Base-by-base conservation (phyloP, 768 basidiomycete genomes). In the Gloeostereum incarnatum region DNA sequence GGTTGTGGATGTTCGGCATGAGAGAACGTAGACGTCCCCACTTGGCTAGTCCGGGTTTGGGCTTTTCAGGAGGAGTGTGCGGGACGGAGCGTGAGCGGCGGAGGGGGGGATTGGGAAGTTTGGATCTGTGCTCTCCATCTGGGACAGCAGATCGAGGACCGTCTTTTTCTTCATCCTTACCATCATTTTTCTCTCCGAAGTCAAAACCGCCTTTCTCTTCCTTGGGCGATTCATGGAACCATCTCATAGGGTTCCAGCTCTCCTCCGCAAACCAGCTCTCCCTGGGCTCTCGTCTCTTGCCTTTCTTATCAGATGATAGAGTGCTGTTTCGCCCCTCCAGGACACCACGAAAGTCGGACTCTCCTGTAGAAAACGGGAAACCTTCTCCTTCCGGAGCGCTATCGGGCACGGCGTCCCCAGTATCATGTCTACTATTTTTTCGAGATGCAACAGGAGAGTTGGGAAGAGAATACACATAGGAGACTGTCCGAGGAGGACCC, bases 401-500 rank as follows among this genome's bases (percentile, higher is more conserved):
- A 31, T 57, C 58, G 29, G 53, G 53, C 22, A 55, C 56, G 23
- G 47, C 27, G 3, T 48, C 45, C 13, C 46, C 51, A 20, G 51
- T 55, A 31, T 60, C 48, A 8, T 21, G 53, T 18, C 49, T 55
- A 36, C 49, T 50, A 25, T 53, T 52, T 19, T 50, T 42, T 7
- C 49, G 51, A 2, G 58, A 44, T 31, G 49, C 40, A 30, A 50
- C 50, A 19, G 66, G 58, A 1, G 76, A 69, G 14, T 53, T 57
- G 1, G 75, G 62, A 22, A 69, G 57, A 6, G 75, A 67, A 48
- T 79, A 78, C 20, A 71, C 69, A 51, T 74, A 81, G 2, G 81
- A 81, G 19, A 85, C 61, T 0, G 83, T 81, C 27, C 83, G 69
- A 3, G 83, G 84, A 22, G 82, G 81, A 9, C 83, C 84, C 3